These are phyloP conservation scores for Kwoniella sp. DNA, from an alignment of 768 basidiomycete genomes.

Conservation along the genomic window DNA sequence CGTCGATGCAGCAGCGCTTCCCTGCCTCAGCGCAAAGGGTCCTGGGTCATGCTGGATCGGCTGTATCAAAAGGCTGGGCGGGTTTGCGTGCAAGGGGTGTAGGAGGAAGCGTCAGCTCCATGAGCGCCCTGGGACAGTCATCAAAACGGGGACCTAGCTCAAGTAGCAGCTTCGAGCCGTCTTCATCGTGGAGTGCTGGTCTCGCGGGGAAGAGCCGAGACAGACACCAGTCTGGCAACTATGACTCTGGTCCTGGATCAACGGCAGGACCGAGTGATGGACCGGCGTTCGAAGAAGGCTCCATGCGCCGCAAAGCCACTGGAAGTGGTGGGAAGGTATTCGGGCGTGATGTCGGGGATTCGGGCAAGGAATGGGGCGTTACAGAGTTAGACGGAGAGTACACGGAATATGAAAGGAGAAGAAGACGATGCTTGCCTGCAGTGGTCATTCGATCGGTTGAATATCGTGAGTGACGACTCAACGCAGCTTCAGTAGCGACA, in stretches of 20 bases:
- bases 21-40: conserved; percentile 34
- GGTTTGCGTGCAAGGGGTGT: conserved; percentile 36
- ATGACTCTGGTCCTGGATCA: conserved; percentile 11
- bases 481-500: too few species aligned
- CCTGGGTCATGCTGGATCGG: conserved; percentile 38
- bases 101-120: conserved; percentile 31
- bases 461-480: conserved; percentile 42
- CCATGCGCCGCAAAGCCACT: conserved; percentile 16
- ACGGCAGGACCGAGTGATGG: conserved; percentile 17
- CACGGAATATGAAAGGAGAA: conserved; percentile 19
- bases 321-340: conserved; percentile 31
- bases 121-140: conserved; percentile 18
- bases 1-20: conserved; percentile 18
- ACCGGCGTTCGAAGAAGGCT: conserved; percentile 26
- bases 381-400: too few species aligned
- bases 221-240: conserved; percentile 19
- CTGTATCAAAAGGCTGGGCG: conserved; percentile 43
- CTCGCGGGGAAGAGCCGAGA: conserved; percentile 16
- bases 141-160: too few species aligned
- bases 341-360: conserved; percentile 36
- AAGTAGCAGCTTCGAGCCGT: conserved; percentile 3
- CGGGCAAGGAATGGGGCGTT: conserved; percentile 30
- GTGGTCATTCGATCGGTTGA: conserved; percentile 43
- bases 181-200: conserved; percentile 18
- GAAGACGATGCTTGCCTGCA: conserved; percentile 38